phyloP scores from a whole-genome alignment of 495 filamentous ascomycete genomes.

The Polyplosphaeria fusca region DNA sequence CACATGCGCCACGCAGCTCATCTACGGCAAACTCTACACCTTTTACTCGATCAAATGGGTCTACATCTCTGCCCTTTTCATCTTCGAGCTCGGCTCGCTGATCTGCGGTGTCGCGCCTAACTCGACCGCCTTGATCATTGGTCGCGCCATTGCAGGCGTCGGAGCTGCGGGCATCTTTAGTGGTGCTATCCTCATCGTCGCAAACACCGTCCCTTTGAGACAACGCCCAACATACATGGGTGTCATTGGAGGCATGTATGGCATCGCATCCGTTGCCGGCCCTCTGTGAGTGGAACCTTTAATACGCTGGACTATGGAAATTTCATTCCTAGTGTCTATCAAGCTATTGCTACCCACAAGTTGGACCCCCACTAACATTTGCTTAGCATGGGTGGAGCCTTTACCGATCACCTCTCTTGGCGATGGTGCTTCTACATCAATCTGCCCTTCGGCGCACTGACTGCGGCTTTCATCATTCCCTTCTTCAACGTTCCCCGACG shows the following conservation, averaged over 20 bases:
- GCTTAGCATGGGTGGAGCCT: slow-evolving; percentile 39
- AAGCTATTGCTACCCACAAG: background rate
- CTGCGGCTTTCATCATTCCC: slow-evolving; percentile 40
- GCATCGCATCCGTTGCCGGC: slow-evolving; percentile 32
- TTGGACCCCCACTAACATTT: background rate
- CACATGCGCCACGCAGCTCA: slow-evolving; percentile 50
- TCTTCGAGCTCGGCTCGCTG: slow-evolving; percentile 36
- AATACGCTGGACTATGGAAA: too few species aligned
- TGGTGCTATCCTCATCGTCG: slow-evolving; percentile 37
- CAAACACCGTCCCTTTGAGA: slow-evolving; percentile 33
- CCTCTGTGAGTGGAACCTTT: slow-evolving; percentile 28
- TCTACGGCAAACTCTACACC: slow-evolving; percentile 46
- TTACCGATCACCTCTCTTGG: slow-evolving; percentile 41
- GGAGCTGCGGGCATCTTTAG: slow-evolving; percentile 35
- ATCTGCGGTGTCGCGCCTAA: slow-evolving; percentile 36
- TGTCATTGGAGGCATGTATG: slow-evolving; percentile 35
- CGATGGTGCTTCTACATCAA: slow-evolving; percentile 48
- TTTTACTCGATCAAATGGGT: slow-evolving; percentile 47
- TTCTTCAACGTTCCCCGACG: slow-evolving; percentile 37
- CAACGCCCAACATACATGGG: slow-evolving; percentile 36
- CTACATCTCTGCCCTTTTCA: slow-evolving; percentile 31
- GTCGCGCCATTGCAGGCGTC: slow-evolving; percentile 39
- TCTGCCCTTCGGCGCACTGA: slow-evolving; percentile 43
- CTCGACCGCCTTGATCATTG: slow-evolving; percentile 34
- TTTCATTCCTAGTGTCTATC: too few species aligned